These are phyloP conservation scores for Ustilago lituana DNA, from an alignment of 1,284 basidiomycete genomes.

Conservation along the genomic window DNA sequence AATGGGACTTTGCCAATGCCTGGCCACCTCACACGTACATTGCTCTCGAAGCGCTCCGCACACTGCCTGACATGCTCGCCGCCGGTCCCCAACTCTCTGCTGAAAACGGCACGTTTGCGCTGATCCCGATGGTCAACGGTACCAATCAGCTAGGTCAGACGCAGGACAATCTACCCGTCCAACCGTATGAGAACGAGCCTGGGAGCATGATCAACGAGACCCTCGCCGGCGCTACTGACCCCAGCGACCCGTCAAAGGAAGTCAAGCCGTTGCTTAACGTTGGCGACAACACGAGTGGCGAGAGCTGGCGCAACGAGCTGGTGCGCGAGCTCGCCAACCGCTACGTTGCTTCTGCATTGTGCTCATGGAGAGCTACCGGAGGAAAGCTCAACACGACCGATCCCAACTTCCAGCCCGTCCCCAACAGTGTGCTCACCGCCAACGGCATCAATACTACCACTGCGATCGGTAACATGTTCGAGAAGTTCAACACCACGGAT, in stretches of 20 bases:
- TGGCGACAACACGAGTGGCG: slow-evolving; percentile 73
- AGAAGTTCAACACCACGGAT: slow-evolving; percentile 77
- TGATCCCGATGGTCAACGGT: slow-evolving; percentile 72
- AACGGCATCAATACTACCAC: slow-evolving; percentile 56
- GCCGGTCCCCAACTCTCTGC: slow-evolving; percentile 71
- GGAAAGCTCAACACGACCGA: slow-evolving; percentile 79
- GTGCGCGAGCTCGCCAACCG: slow-evolving; percentile 80
- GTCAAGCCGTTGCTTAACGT: slow-evolving; percentile 75
- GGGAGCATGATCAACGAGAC: slow-evolving; percentile 67
- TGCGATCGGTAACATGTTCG: slow-evolving; percentile 72
- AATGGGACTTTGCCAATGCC: slow-evolving; percentile 74
- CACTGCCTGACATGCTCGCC: slow-evolving; percentile 77
- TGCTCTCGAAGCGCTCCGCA: slow-evolving; percentile 78
- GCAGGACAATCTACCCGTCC: slow-evolving; percentile 76
- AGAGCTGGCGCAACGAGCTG: slow-evolving; percentile 76
- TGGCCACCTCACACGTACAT: slow-evolving; percentile 71
- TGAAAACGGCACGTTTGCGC: slow-evolving; percentile 73
- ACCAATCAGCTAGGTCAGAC: slow-evolving; percentile 76
- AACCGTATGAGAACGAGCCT: slow-evolving; percentile 70
- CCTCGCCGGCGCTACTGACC: slow-evolving; percentile 73
- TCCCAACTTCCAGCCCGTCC: slow-evolving; percentile 71
- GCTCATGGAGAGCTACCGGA: slow-evolving; percentile 80
- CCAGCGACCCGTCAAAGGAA: slow-evolving; percentile 23
- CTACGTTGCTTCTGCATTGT: slow-evolving; percentile 82
- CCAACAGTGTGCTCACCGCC: slow-evolving; percentile 19